Evolutionary conservation across 202 grass and related monocot genomes (phyloP).

Genomic region (Setaria italica): DNA sequence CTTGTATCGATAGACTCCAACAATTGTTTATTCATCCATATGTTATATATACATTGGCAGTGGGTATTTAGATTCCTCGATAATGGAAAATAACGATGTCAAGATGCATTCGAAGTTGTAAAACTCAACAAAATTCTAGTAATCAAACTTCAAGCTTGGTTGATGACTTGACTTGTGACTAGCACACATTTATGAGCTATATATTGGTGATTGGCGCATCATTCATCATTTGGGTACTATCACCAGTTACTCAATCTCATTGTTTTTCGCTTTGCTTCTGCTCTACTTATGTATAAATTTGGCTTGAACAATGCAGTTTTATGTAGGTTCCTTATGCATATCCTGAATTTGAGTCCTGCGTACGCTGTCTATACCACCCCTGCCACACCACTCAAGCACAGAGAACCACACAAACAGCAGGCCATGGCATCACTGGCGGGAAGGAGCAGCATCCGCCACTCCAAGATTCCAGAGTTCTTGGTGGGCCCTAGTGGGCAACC

Average conservation of each 20-base stretch:
- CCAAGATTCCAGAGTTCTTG: constrained; percentile 34
- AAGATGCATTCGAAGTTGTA: neutral
- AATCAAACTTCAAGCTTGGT: too few relatives aligned
- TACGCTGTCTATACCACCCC: neutral
- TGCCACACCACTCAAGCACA: neutral
- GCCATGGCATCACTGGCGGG: constrained; percentile 33
- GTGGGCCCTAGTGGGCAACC: neutral
- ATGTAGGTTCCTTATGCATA: constrained; percentile 18
- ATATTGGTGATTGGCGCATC: neutral
- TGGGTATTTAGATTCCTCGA: neutral
- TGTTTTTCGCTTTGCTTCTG: neutral
- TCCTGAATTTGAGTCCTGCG: neutral
- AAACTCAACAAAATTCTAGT: too few relatives aligned
- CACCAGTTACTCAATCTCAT: neutral
- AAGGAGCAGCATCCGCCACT: neutral
- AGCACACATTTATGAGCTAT: neutral
- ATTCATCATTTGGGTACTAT: neutral
- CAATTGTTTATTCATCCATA: neutral
- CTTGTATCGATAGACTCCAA: neutral
- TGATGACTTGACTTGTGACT: too few relatives aligned
- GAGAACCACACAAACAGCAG: neutral
- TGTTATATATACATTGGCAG: neutral
- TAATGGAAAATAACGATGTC: neutral
- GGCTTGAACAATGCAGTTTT: neutral
- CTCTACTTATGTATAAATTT: neutral